phyloP scores from a whole-genome alignment of 768 basidiomycete species.

The Amanita brunnescens region DNA sequence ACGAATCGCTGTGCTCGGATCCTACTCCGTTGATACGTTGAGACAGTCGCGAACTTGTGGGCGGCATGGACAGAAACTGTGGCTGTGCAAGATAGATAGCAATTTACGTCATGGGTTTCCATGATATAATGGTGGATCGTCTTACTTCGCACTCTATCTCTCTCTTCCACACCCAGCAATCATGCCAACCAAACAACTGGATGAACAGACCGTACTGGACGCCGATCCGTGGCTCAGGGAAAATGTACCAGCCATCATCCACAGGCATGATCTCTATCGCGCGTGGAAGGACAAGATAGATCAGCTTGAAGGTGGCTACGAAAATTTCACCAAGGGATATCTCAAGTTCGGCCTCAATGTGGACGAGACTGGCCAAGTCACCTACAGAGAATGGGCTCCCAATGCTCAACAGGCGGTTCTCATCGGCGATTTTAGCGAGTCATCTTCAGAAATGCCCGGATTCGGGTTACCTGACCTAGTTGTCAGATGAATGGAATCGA shows the following conservation, averaged over 20 bases:
- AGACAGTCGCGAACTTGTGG: neutral
- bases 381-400: slow-evolving; percentile 96
- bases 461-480: slow-evolving; percentile 2
- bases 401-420: slow-evolving; percentile 74
- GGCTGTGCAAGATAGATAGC: neutral
- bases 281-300: slow-evolving; percentile 74
- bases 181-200: slow-evolving; percentile 41
- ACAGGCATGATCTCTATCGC: slow-evolving; percentile 58
- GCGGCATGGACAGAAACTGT: neutral
- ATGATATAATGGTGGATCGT: neutral
- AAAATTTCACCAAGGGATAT: slow-evolving; percentile 74
- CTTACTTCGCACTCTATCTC: neutral
- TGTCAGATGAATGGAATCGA: slow-evolving; percentile 80
- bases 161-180: neutral
- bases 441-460: slow-evolving; percentile 4
- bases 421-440: slow-evolving; percentile 96
- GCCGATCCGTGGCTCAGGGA: slow-evolving; percentile 70
- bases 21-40: neutral
- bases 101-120: slow-evolving; percentile 1
- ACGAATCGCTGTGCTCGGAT: neutral
- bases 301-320: slow-evolving; percentile 76
- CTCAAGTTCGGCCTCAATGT: slow-evolving; percentile 74
- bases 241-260: slow-evolving; percentile 60
- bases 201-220: slow-evolving; percentile 47
- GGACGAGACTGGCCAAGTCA: slow-evolving; percentile 52